Base-by-base conservation (phyloP, 371 early-diverging fungal species). In the Mucor irregularis region DNA sequence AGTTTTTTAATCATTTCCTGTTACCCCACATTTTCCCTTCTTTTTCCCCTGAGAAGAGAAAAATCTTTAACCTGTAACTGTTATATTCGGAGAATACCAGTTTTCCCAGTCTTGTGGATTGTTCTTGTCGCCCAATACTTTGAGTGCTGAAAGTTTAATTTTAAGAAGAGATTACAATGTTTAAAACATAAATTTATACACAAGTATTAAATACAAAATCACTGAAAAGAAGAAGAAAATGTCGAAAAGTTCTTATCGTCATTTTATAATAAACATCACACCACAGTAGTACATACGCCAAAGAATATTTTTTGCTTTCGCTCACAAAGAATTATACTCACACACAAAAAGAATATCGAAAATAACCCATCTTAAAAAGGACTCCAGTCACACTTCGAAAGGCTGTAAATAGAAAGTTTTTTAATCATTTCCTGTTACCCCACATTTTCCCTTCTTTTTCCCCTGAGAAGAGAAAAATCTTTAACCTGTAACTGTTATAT, bases 21-120 rank as follows among this genome's bases (percentile, higher is more conserved):
- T 42, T 42, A 42, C 42, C 42, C 42, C 42, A 42, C 42, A 42
- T 42, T 42, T 42, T 24, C 42, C 42, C 42, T 42, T 14, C 16
- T 35, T 11, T 42, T 42, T 42, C 42, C 42, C 42, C n/a, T 42
- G 42, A 25, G 24, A 21, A 42, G n/a, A 35, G 11, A 13, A n/a
- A 34, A 7, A 13, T 34, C n/a, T 40, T 24, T 11, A 42, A 24
- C 24, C 42, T 14, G 24, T 7, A 13, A 19, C 16, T 14, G 9
- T 21, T 19, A 39, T 21, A 21, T 39, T 39, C 21, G 52, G 58
- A n/a, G 58, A 58, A 51, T 34, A 13, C 59, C 59, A 58, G n/a
- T 16, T 37, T 5, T 58, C 53, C 51, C 59, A 58, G 24, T 58
- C 59, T 16, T 44, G 16, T 26, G 4, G 10, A 14, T 9, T 25